Conservation (phyloP, 2,329 filamentous ascomycete species). For the Verticillium nubilum region DNA sequence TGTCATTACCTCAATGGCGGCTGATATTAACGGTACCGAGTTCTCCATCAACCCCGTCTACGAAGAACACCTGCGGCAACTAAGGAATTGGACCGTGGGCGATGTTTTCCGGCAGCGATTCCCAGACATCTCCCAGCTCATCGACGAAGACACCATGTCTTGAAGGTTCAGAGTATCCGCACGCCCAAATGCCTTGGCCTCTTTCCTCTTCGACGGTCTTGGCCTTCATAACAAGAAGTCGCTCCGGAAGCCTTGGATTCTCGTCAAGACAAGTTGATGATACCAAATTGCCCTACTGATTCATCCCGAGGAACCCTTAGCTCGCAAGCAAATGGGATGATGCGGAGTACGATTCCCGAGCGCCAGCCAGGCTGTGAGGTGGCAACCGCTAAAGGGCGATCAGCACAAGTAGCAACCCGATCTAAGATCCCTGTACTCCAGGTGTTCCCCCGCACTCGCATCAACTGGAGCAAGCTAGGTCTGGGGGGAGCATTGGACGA, state of each 20-base stretch:
- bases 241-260: too few relatives aligned
- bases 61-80: slow-evolving; percentile 22
- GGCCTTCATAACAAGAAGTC: too few relatives aligned
- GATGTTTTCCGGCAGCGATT: slow-evolving; percentile 18
- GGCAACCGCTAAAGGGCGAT: background rate
- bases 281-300: background rate
- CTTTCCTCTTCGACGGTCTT: too few relatives aligned
- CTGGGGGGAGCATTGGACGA: too few relatives aligned
- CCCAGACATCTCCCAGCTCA: slow-evolving; percentile 16
- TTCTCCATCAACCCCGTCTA: slow-evolving; percentile 22
- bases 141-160: slow-evolving; percentile 15
- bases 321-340: background rate
- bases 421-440: too few relatives aligned
- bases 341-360: background rate
- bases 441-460: too few relatives aligned
- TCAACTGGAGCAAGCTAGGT: too few relatives aligned
- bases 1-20: slow-evolving; percentile 13
- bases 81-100: slow-evolving; percentile 22
- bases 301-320: background rate
- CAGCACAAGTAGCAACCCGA: too few relatives aligned
- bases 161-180: too few relatives aligned
- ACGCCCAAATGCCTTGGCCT: too few relatives aligned
- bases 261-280: background rate
- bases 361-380: background rate
- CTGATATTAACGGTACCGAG: slow-evolving; percentile 10